These are phyloP conservation scores for Auriscalpium microsporum DNA, from an alignment of 768 basidiomycete species.

Conservation along the genomic window DNA sequence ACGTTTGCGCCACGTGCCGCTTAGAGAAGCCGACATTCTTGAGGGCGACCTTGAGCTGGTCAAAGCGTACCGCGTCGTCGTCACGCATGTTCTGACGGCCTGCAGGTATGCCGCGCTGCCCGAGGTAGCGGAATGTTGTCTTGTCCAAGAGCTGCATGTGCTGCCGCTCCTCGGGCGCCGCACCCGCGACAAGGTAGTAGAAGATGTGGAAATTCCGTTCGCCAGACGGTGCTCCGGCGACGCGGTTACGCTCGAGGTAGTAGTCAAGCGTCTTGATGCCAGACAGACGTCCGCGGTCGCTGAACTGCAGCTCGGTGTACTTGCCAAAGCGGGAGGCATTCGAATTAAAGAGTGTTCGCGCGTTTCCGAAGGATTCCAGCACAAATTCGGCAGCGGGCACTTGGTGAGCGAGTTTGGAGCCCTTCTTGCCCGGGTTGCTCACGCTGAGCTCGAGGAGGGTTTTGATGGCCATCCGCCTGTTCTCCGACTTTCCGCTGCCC, in stretches of 20 bases:
- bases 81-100: conserved; percentile 44
- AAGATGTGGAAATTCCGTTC: conserved; percentile 98
- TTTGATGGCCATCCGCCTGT: conserved; percentile 83
- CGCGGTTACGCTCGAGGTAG: conserved; percentile 86
- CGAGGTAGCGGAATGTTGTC: conserved; percentile 79
- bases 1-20: conserved; percentile 89
- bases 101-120: conserved; percentile 46
- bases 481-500: conserved; percentile 90
- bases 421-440: conserved; percentile 86
- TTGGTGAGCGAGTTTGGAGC: conserved; percentile 77
- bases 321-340: conserved; percentile 97
- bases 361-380: conserved; percentile 89
- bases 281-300: conserved; percentile 77
- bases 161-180: conserved; percentile 77
- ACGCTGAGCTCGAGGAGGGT: conserved; percentile 86
- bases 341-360: conserved; percentile 84
- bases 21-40: conserved; percentile 92
- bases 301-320: conserved; percentile 97
- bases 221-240: conserved; percentile 80
- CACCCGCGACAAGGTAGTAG: conserved; percentile 92
- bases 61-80: conserved; percentile 83
- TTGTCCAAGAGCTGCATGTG: conserved; percentile 81
- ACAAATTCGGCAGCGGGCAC: conserved; percentile 93
- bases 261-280: conserved; percentile 96
- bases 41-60: conserved; percentile 89